phyloP scores from a whole-genome alignment of 2,329 filamentous ascomycete species.

The Beauveria varroae region DNA sequence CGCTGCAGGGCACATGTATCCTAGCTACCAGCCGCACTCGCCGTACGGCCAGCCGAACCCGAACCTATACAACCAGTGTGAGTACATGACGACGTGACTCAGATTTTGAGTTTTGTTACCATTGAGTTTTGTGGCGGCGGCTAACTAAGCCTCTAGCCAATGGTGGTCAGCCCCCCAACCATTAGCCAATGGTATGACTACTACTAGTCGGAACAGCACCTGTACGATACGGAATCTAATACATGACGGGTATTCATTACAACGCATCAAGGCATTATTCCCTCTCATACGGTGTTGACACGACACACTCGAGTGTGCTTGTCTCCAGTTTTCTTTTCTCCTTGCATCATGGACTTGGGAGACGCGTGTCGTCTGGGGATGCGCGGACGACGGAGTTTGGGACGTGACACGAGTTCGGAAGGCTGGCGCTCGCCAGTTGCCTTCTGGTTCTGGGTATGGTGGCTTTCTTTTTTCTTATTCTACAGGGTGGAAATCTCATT shows the following conservation, averaged over 20 bases:
- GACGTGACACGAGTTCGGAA: background rate
- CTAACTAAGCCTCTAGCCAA: slow-evolving; percentile 11
- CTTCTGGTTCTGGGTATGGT: background rate
- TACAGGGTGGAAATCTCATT: slow-evolving; percentile 1
- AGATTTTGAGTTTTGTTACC: too few relatives aligned
- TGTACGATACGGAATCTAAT: background rate
- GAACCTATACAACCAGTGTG: slow-evolving; percentile 47
- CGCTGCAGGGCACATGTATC: slow-evolving; percentile 37
- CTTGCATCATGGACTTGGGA: background rate
- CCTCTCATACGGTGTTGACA: background rate
- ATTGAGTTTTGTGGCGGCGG: background rate
- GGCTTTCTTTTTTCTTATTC: background rate
- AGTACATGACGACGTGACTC: background rate
- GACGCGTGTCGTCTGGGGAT: slow-evolving; percentile 9
- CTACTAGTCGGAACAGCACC: background rate
- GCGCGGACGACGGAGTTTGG: slow-evolving; percentile 3
- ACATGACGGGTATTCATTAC: background rate
- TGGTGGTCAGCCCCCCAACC: slow-evolving; percentile 6
- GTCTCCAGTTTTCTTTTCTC: background rate
- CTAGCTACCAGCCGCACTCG: slow-evolving; percentile 42
- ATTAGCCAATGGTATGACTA: background rate
- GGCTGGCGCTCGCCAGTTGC: background rate
- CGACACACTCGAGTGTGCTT: background rate
- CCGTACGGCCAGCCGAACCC: slow-evolving; percentile 42
- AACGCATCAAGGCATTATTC: background rate